phyloP scores from a whole-genome alignment of 148 eudicot species.

The Spergularia bocconei region DNA sequence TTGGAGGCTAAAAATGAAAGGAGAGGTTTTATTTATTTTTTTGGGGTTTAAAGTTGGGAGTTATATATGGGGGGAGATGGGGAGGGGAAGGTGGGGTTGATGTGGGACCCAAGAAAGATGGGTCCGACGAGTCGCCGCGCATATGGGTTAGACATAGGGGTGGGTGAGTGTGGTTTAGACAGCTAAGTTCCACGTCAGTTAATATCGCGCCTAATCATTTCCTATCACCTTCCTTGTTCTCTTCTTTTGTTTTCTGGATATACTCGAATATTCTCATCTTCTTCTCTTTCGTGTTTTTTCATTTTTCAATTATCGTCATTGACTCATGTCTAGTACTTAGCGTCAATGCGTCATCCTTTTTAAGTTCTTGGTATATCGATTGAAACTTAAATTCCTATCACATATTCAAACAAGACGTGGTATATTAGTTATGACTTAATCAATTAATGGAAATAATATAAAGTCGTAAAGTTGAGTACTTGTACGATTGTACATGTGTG shows the following conservation, averaged over 20 bases:
- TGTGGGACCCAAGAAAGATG: slow-evolving; percentile 21
- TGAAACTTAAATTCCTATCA: no score
- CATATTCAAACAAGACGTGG: no score
- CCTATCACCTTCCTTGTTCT: neutral
- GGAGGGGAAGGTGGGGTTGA: no score
- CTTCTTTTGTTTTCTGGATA: slow-evolving; percentile 31
- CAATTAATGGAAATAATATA: no score
- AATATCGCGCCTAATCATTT: slow-evolving; percentile 22
- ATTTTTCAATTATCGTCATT: no score
- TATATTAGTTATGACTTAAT: no score
- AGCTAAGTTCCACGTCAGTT: slow-evolving; percentile 71
- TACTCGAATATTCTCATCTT: slow-evolving; percentile 52
- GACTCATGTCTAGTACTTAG: no score
- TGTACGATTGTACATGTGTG: no score
- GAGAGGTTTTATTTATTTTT: neutral
- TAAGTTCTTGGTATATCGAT: no score
- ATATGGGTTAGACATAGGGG: slow-evolving; percentile 34
- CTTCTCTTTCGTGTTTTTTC: neutral
- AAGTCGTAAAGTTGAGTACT: no score
- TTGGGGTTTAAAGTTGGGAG: neutral
- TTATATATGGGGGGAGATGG: slow-evolving; percentile 2
- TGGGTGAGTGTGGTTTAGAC: slow-evolving; percentile 22
- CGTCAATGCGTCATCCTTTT: no score
- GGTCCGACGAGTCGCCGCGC: slow-evolving; percentile 45
- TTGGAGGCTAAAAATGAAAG: neutral